These are phyloP conservation scores for Phytophthora megakarya DNA, from an alignment of 352 stramenopile genomes.

Conservation along the genomic window DNA sequence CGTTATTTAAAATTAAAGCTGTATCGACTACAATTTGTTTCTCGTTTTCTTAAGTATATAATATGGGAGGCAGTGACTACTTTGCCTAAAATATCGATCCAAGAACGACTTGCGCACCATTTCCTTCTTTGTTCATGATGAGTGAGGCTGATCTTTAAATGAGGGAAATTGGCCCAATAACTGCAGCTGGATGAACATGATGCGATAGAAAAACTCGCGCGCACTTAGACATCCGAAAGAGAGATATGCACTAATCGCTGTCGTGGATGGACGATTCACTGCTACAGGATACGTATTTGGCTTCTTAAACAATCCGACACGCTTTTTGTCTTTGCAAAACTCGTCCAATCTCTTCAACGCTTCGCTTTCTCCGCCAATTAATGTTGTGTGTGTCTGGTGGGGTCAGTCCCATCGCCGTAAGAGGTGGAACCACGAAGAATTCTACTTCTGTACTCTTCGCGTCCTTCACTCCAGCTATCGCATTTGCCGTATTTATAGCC, in stretches of 20 bases:
- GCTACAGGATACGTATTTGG: slow-evolving; percentile 92
- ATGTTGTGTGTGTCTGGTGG: slow-evolving; percentile 45
- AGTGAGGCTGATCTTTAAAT: slow-evolving; percentile 92
- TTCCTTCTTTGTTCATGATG: too few relatives aligned
- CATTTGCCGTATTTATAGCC: slow-evolving; percentile 1
- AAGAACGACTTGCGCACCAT: too few relatives aligned
- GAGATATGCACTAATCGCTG: slow-evolving; percentile 93
- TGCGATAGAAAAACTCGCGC: slow-evolving; percentile 76
- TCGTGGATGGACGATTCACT: slow-evolving; percentile 89
- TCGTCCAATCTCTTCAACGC: slow-evolving; percentile 54
- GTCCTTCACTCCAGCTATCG: slow-evolving; percentile 35
- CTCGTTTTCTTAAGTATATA: too few relatives aligned
- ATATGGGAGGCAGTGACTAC: too few relatives aligned
- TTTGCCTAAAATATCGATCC: too few relatives aligned
- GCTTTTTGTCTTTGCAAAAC: slow-evolving; percentile 68
- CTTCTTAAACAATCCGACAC: slow-evolving; percentile 95
- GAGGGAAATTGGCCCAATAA: slow-evolving; percentile 90
- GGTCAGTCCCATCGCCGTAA: slow-evolving; percentile 48
- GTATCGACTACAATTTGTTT: too few relatives aligned
- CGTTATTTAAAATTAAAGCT: too few relatives aligned
- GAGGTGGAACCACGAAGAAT: slow-evolving; percentile 46
- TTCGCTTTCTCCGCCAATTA: slow-evolving; percentile 61
- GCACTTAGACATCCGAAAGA: slow-evolving; percentile 89
- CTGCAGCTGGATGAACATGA: slow-evolving; percentile 89
- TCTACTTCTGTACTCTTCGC: slow-evolving; percentile 1